phyloP scores from a whole-genome alignment of 106 monocot species.

The Dendrobium chrysotoxum region DNA sequence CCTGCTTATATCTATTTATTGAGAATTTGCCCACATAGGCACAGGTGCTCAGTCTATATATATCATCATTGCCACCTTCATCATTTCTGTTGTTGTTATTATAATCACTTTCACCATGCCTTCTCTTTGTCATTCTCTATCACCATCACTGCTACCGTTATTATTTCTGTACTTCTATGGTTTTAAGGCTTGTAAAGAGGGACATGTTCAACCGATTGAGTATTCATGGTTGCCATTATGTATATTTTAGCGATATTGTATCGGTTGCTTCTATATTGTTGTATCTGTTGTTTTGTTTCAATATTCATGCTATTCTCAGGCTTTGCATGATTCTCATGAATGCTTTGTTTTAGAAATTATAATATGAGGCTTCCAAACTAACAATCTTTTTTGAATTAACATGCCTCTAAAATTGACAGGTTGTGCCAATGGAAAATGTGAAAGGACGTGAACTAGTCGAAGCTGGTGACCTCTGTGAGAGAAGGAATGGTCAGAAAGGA shows the following conservation, averaged over 20 bases:
- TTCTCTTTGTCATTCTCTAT: background rate
- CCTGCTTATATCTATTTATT: too few relatives aligned
- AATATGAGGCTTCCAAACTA: background rate
- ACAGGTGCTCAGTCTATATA: background rate
- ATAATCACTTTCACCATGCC: background rate
- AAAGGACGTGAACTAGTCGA: slow-evolving; percentile 91
- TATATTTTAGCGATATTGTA: too few relatives aligned
- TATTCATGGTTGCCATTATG: too few relatives aligned
- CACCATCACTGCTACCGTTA: background rate
- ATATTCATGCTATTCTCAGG: background rate
- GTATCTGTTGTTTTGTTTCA: background rate
- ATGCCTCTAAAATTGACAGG: slow-evolving; percentile 27
- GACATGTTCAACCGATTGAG: too few relatives aligned
- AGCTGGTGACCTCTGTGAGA: slow-evolving; percentile 84
- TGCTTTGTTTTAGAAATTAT: background rate
- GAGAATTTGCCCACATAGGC: background rate
- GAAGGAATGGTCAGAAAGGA: slow-evolving; percentile 74
- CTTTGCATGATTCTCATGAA: background rate
- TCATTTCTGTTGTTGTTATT: background rate
- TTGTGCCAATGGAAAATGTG: slow-evolving; percentile 96
- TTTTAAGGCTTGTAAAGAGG: too few relatives aligned
- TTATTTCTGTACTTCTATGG: background rate
- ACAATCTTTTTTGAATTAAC: background rate
- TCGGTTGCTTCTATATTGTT: too few relatives aligned
- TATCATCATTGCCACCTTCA: background rate